Evolutionary conservation across 169 alveolate genomes (phyloP).

Genomic region (Cryptosporidium baileyi): DNA sequence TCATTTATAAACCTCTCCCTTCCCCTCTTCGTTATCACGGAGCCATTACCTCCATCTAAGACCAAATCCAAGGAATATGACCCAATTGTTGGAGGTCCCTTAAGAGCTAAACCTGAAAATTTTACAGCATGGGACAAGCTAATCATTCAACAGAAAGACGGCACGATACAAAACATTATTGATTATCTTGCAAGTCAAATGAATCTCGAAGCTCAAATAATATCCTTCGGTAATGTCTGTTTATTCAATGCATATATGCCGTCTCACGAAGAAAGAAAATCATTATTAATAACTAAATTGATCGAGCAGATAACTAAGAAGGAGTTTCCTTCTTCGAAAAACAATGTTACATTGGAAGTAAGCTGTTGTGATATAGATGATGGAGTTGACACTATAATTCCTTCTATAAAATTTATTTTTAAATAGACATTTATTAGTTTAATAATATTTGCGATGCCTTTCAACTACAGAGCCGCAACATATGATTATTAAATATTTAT

Average conservation of each 20-base stretch:
- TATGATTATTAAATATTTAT: too few species aligned
- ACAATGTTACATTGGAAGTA: conserved; percentile 84
- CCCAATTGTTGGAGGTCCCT: conserved; percentile 93
- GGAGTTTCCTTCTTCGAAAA: conserved; percentile 72
- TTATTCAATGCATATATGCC: conserved; percentile 87
- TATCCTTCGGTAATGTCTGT: conserved; percentile 89
- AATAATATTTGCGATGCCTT: too few species aligned
- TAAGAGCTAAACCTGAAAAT: conserved; percentile 93
- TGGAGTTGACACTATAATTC: conserved; percentile 84
- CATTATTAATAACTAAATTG: conserved; percentile 76
- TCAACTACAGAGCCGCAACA: too few species aligned
- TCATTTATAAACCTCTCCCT: conserved; percentile 93
- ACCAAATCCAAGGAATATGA: conserved; percentile 89
- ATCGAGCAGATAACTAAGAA: conserved; percentile 76
- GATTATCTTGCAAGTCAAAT: conserved; percentile 75
- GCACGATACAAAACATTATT: conserved; percentile 75
- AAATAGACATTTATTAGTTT: too few species aligned
- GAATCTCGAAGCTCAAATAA: conserved; percentile 84
- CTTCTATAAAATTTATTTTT: conserved; percentile 85
- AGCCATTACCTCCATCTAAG: conserved; percentile 88
- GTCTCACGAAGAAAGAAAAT: conserved; percentile 80
- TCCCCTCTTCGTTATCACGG: conserved; percentile 89
- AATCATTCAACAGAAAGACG: conserved; percentile 78
- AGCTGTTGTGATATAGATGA: conserved; percentile 88
- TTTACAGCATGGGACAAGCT: conserved; percentile 98